Base-by-base conservation (phyloP, 768 basidiomycete species). In the Coprinopsis marcescibilis region DNA sequence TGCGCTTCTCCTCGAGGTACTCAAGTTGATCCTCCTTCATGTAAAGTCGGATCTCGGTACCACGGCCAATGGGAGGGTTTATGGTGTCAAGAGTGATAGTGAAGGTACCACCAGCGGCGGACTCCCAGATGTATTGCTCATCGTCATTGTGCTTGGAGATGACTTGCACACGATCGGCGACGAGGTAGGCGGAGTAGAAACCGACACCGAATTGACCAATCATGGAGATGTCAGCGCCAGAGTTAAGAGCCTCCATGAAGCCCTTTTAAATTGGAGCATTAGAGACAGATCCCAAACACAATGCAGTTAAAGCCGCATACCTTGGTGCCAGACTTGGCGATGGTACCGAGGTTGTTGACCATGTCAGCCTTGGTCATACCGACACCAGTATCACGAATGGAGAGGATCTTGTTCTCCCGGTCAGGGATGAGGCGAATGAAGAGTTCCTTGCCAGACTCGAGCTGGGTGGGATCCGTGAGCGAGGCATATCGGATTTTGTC, bases 91-190 rank as follows among this genome's bases (percentile, higher is more conserved):
- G 85, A 40, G 94, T 96, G 73, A 99, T 96, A 62, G 96, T 98
- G 77, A 98, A 99, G 43, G 95, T 99, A 47, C 95, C 96, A 64
- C 95, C 96, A 25, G 95, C 95, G 53, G 96, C 87, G n/a, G 95
- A 99, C 78, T 99, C 95, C 96, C 95, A 99, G 70, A 99, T 93
- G 76, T 99, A 98, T 70, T 98, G 95, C 73, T 98, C 96, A 66
- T 98, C 95, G 60, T 98, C 95, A 62, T 99, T 98, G 80, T 99
- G 94, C 75, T 99, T 99, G 55, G 94, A 92, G 70, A 97, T 86
- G 64, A 99, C 92, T 69, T 96, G 94, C 3, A 99, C 95, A 55
- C 86, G 85, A 73, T 99, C 95, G 58, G 95, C 94, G 55, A 99
- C 94, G 59, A 99, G 91, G 80, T 98, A 98, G 13, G 91, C 89